phyloP scores from a whole-genome alignment of 176 grass and related monocot species.

The Guadua angustifolia region DNA sequence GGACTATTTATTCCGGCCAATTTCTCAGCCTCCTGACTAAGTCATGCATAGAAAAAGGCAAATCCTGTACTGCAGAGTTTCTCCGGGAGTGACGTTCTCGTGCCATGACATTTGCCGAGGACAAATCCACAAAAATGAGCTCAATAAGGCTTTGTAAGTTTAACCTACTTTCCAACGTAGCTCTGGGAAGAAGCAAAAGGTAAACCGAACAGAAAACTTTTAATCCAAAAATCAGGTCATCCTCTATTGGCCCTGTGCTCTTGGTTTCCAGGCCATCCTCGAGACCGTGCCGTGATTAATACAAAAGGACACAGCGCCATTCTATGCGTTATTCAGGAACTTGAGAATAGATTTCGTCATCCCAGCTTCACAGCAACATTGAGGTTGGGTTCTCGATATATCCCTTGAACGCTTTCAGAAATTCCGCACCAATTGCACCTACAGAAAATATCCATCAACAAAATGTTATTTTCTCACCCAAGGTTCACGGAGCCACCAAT shows the following conservation, averaged over 20 bases:
- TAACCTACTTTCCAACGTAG: neutral
- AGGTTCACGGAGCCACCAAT: neutral
- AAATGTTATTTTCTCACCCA: neutral
- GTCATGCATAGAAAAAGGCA: neutral
- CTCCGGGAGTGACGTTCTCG: neutral
- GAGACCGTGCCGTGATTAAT: slow-evolving; percentile 19
- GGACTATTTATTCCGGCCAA: slow-evolving; percentile 21
- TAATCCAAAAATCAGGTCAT: slow-evolving; percentile 35
- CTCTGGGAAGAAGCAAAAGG: neutral
- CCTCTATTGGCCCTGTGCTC: slow-evolving; percentile 25
- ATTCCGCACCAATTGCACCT: slow-evolving; percentile 94
- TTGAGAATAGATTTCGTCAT: slow-evolving; percentile 31
- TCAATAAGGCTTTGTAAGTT: slow-evolving; percentile 3
- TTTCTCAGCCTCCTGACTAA: neutral
- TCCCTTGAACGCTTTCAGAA: slow-evolving; percentile 88
- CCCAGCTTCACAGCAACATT: slow-evolving; percentile 71
- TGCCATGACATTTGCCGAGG: neutral
- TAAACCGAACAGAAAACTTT: neutral
- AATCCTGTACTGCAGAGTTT: slow-evolving; percentile 1
- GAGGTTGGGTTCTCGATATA: slow-evolving; percentile 89
- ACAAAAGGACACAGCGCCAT: slow-evolving; percentile 31
- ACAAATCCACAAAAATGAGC: neutral
- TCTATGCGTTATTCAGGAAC: slow-evolving; percentile 39
- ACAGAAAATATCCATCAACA: neutral
- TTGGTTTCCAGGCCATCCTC: slow-evolving; percentile 15